phyloP scores from a whole-genome alignment of 2,329 filamentous ascomycete species.

The Tolypocladium inflatum region DNA sequence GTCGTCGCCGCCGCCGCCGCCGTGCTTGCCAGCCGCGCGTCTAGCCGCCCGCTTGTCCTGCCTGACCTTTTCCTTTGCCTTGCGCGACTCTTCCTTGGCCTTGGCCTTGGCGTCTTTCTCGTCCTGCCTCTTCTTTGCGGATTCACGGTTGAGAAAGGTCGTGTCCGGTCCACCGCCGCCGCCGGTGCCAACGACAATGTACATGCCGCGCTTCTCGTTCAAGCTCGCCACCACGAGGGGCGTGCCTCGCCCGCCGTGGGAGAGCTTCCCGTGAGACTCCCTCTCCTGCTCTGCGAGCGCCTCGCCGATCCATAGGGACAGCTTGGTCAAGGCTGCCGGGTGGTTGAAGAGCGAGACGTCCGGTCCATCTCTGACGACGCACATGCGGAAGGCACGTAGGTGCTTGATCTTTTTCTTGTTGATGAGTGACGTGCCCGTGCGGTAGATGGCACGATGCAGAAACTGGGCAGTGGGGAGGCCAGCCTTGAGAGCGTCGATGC shows the following conservation, averaged over 20 bases:
- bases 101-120: constrained; percentile 55
- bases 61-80: constrained; percentile 46
- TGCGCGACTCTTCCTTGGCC: constrained; percentile 47
- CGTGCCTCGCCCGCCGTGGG: constrained; percentile 61
- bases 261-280: constrained; percentile 59
- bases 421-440: constrained; percentile 82
- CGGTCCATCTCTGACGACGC: constrained; percentile 88
- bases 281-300: constrained; percentile 84
- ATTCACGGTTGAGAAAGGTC: constrained; percentile 58
- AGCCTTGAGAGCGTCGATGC: constrained; percentile 65
- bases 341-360: constrained; percentile 89
- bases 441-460: constrained; percentile 84
- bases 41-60: constrained; percentile 53
- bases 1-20: constrained; percentile 17
- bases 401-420: constrained; percentile 93
- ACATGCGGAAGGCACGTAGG: constrained; percentile 86
- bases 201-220: constrained; percentile 78
- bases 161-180: constrained; percentile 72
- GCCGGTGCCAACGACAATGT: constrained; percentile 87
- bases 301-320: constrained; percentile 90
- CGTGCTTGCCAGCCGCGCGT: constrained; percentile 35
- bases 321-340: constrained; percentile 83
- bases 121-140: constrained; percentile 51
- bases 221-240: constrained; percentile 86
- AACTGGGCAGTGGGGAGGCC: constrained; percentile 79